Percentiles rank a stretch among this genome's conserved stretches.
phyloP scores from a whole-genome alignment of 768 basidiomycete genomes.

The Leccinum ochraceum region DNA sequence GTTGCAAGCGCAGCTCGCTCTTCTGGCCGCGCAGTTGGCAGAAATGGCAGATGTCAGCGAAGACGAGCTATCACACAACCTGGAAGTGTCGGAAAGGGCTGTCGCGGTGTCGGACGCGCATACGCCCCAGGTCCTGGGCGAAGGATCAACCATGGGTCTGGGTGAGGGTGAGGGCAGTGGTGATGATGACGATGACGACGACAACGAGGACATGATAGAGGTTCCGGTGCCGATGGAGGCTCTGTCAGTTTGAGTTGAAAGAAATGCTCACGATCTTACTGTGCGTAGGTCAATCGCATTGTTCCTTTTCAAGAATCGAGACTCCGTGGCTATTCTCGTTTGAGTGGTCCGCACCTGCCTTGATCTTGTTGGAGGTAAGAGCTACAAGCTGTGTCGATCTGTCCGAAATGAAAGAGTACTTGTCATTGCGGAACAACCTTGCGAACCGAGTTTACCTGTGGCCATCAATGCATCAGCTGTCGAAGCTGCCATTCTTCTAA shows the following conservation, averaged over 20 bases:
- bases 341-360: not conserved
- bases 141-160: constrained; percentile 4
- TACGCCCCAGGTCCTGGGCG: constrained; percentile 1
- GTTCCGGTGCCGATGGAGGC: constrained; percentile 24
- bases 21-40: constrained; percentile 70
- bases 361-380: not conserved
- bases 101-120: not conserved
- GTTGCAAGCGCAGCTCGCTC: constrained; percentile 70
- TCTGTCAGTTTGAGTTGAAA: constrained; percentile 13
- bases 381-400: not conserved
- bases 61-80: constrained; percentile 31
- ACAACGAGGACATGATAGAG: constrained; percentile 33
- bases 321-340: not conserved
- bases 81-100: constrained; percentile 16
- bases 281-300: not conserved
- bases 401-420: not conserved
- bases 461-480: not conserved
- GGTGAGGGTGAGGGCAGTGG: constrained; percentile 15
- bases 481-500: not conserved
- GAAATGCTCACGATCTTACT: not conserved
- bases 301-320: constrained; percentile 1
- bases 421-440: not conserved
- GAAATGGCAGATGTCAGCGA: constrained; percentile 56
- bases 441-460: not conserved
- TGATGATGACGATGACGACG: constrained; percentile 12